Percentiles rank a stretch among this genome's conserved stretches.
phyloP scores from a whole-genome alignment of 805 yeast species.

The Kodamaea fukazawae region DNA sequence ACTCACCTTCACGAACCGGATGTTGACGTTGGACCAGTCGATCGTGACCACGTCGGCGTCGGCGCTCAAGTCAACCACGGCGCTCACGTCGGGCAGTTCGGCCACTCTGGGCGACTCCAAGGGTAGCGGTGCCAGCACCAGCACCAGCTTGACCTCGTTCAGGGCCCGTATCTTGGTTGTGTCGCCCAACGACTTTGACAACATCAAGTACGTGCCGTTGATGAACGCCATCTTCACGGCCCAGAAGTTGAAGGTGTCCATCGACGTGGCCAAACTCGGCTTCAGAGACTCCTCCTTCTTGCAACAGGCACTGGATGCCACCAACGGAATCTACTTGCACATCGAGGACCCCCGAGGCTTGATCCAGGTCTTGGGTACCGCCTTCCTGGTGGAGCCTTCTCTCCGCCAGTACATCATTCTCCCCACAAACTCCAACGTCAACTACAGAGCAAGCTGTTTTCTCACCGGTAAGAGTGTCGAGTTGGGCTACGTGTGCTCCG shows the following conservation, averaged over 20 bases:
- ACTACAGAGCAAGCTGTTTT: conserved; percentile 93
- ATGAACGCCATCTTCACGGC: conserved; percentile 97
- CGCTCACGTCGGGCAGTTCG: conserved; percentile 13
- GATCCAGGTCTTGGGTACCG: conserved; percentile 76
- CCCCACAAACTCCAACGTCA: conserved; percentile 83
- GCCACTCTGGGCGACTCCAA: conserved; percentile 14
- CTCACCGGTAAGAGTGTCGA: conserved; percentile 88
- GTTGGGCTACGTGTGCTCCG: conserved; percentile 92
- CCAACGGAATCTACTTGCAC: conserved; percentile 80
- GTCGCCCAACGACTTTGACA: conserved; percentile 70
- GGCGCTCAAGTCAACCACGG: conserved; percentile 40
- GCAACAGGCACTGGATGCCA: conserved; percentile 95
- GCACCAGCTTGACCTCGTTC: conserved; percentile 26
- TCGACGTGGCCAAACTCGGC: conserved; percentile 85
- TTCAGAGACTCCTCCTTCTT: conserved; percentile 66
- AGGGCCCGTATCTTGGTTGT: conserved; percentile 47
- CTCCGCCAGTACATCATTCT: conserved; percentile 71
- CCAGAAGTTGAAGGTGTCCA: conserved; percentile 83
- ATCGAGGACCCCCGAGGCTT: conserved; percentile 71
- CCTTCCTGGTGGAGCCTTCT: conserved; percentile 83
- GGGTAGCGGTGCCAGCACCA: conserved; percentile 11
- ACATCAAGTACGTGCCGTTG: conserved; percentile 78
- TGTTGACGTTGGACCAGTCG: conserved; percentile 49
- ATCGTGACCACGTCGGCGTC: conserved; percentile 44
- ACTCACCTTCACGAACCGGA: conserved; percentile 71